These are phyloP conservation scores for Sabuloglossum arenarium DNA, from an alignment of 495 filamentous ascomycete genomes.

Conservation along the genomic window DNA sequence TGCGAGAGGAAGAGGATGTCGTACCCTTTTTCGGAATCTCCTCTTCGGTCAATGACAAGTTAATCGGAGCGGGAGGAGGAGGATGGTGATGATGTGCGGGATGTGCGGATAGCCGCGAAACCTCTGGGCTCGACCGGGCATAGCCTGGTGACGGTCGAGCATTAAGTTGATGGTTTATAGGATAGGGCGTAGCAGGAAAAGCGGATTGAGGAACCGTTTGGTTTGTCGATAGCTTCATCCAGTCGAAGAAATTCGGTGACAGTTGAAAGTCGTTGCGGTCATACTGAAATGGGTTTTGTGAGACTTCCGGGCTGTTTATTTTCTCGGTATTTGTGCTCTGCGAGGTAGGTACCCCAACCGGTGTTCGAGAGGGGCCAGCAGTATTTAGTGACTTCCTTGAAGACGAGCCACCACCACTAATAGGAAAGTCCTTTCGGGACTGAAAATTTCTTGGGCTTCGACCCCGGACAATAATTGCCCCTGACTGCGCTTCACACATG, in stretches of 20 bases:
- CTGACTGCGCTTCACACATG: slow-evolving; percentile 40
- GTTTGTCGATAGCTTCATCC: slow-evolving; percentile 1
- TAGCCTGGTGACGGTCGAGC: slow-evolving; percentile 15
- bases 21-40: slow-evolving; percentile 19
- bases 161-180: not conserved
- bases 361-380: slow-evolving; percentile 22
- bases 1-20: not conserved
- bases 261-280: not conserved
- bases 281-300: slow-evolving; percentile 2
- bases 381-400: slow-evolving; percentile 3
- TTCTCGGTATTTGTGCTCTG: slow-evolving; percentile 8
- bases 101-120: slow-evolving; percentile 19
- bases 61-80: slow-evolving; percentile 36
- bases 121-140: slow-evolving; percentile 32
- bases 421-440: slow-evolving; percentile 40
- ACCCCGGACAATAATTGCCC: slow-evolving; percentile 46
- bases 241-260: slow-evolving; percentile 2
- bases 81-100: slow-evolving; percentile 17
- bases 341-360: slow-evolving; percentile 20
- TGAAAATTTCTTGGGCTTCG: slow-evolving; percentile 50
- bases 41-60: slow-evolving; percentile 55
- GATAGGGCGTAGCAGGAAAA: slow-evolving; percentile 1
- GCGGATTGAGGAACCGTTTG: slow-evolving; percentile 5
- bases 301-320: slow-evolving; percentile 6
- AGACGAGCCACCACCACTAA: slow-evolving; percentile 22